Base-by-base conservation (phyloP, 1,284 basidiomycete species). In the Ganoderma boninense region DNA sequence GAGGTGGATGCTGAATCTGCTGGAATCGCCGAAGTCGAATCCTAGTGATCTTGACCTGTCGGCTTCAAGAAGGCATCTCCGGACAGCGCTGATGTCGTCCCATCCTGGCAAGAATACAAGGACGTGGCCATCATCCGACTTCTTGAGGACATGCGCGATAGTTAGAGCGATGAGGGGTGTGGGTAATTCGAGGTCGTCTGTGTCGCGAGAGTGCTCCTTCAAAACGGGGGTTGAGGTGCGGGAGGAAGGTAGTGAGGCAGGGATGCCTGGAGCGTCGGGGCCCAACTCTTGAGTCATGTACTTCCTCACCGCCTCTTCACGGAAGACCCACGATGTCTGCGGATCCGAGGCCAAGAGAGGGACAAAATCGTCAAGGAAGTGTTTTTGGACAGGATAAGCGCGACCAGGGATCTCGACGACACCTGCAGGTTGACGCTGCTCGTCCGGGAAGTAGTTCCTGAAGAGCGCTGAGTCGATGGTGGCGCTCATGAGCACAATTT, bases 401-500 rank as follows among this genome's bases (percentile, higher is more conserved):
- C 97, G 92, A 62, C 97, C 97, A n/a, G 97, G 95, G 35, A 98
- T 86, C 72, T 96, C 93, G 65, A 96, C 89, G 26, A 97, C 90
- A 44, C 89, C 88, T 0, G 95, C 94, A 1, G 89, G 90, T 16
- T 84, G 80, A 26, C 91, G 91, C 0, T 82, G 73, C 43, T 88
- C 84, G 77, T 92, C 89, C 13, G 87, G 83, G 85, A 98, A 98
- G 84, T 99, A 98, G 13, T 86, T 83, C 78, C 94, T 92, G 87
- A 99, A 98, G 42, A 98, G 87, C 0, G 88, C 89, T 1, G 97
- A 93, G 77, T 98, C 94, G 80, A 98, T 96, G 43, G 97, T 98
- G 2, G 97, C 97, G 77, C 95, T 97, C 97, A 98, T 98, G 67
- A 99, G 89, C 57, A 98, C 84, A 73, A 99, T 87, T 81, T 96